phyloP scores from a whole-genome alignment of 768 basidiomycete genomes.

The Auricularia auricula-judae region DNA sequence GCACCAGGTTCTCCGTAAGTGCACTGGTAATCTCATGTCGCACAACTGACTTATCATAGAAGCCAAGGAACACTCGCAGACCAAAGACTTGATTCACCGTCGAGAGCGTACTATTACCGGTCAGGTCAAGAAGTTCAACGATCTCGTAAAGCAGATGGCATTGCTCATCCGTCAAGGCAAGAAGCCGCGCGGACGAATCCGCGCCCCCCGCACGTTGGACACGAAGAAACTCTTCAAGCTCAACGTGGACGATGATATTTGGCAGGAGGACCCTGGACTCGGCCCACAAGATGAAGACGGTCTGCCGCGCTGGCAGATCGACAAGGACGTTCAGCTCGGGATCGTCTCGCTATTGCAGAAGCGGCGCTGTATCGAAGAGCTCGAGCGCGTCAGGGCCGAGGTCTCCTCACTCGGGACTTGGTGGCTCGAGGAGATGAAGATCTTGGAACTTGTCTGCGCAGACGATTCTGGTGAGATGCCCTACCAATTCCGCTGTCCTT shows the following conservation, averaged over 20 bases:
- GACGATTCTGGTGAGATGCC: too few species aligned
- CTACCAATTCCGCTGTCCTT: too few species aligned
- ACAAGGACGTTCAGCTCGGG: neutral
- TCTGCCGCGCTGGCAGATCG: neutral
- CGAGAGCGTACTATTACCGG: neutral
- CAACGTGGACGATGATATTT: neutral
- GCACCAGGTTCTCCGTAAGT: neutral
- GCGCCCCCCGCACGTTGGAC: neutral
- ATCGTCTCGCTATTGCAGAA: neutral
- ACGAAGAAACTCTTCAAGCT: neutral
- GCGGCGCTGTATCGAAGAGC: neutral
- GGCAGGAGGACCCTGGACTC: neutral
- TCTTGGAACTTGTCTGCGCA: too few species aligned
- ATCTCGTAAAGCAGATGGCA: neutral
- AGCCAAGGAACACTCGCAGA: neutral
- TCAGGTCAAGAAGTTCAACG: neutral
- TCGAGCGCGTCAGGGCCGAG: neutral
- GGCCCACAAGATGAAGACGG: neutral
- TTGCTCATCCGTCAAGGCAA: neutral
- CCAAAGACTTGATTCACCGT: neutral
- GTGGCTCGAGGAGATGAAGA: neutral
- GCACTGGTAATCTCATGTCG: neutral
- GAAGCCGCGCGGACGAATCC: neutral
- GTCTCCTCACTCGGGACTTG: neutral
- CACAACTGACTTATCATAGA: neutral